These are phyloP conservation scores for Pulveroboletus ravenelii DNA, from an alignment of 768 basidiomycete genomes.

Conservation along the genomic window DNA sequence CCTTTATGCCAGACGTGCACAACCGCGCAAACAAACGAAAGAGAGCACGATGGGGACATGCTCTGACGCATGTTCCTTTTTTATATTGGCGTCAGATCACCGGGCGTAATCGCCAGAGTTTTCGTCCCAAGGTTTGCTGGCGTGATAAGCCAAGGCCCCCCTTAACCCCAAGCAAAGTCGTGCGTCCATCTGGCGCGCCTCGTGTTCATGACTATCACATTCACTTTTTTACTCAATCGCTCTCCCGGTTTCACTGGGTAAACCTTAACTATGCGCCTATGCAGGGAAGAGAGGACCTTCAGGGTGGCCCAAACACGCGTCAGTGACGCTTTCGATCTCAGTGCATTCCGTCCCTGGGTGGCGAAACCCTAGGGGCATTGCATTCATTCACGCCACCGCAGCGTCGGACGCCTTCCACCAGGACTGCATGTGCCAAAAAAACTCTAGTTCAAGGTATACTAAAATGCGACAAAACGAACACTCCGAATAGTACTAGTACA, in stretches of 20 bases:
- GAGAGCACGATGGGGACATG: neutral
- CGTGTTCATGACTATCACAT: constrained; percentile 13
- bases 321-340: constrained; percentile 12
- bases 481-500: constrained; percentile 31
- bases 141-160: neutral
- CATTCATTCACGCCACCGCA: constrained; percentile 15
- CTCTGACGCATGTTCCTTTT: neutral
- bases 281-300: constrained; percentile 7
- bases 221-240: constrained; percentile 1
- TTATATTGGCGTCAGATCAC: neutral
- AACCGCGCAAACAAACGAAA: neutral
- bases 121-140: neutral
- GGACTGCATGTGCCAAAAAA: constrained; percentile 20
- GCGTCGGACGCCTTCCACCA: no score
- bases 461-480: constrained; percentile 26
- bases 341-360: constrained; percentile 20
- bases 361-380: constrained; percentile 7
- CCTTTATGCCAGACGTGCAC: neutral
- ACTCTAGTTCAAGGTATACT: constrained; percentile 36
- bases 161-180: constrained; percentile 23
- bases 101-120: neutral
- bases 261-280: constrained; percentile 19
- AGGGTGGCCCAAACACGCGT: constrained; percentile 17
- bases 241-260: constrained; percentile 8
- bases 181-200: constrained; percentile 27